A percentile compares a stretch with the other conserved stretches of the same genome.
phyloP scores from a whole-genome alignment of 2,329 filamentous ascomycete species.

The Aspergillus flavus region DNA sequence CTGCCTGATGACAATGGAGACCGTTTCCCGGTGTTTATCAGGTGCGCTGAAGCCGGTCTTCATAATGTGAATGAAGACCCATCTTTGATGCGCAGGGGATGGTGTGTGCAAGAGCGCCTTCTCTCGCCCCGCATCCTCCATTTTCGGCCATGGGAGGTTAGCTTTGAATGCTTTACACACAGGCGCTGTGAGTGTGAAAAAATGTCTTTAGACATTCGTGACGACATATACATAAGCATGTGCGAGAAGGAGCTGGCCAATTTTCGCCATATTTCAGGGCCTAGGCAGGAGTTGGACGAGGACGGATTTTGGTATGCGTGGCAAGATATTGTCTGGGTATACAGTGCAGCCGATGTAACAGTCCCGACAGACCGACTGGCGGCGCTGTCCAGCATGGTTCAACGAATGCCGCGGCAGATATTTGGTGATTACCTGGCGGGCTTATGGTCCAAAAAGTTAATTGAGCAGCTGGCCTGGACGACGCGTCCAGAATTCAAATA shows the following conservation, averaged over 20 bases:
- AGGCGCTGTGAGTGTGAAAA: no score
- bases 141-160: background rate
- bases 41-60: no score
- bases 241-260: no score
- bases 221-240: no score
- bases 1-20: background rate
- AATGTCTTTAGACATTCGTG: no score
- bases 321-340: rapidly evolving
- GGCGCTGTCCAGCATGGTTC: background rate
- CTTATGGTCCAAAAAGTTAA: background rate
- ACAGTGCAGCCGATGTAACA: background rate
- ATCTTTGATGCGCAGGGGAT: background rate
- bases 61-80: no score
- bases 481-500: no score
- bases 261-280: no score
- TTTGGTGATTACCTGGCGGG: background rate
- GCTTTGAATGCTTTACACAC: background rate
- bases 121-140: background rate
- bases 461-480: background rate
- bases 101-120: background rate
- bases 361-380: background rate
- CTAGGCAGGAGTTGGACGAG: no score
- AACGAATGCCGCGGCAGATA: background rate
- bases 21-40: background rate
- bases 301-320: background rate